Conservation (phyloP, 768 basidiomycete genomes). For the Nidularia pulvinata region DNA sequence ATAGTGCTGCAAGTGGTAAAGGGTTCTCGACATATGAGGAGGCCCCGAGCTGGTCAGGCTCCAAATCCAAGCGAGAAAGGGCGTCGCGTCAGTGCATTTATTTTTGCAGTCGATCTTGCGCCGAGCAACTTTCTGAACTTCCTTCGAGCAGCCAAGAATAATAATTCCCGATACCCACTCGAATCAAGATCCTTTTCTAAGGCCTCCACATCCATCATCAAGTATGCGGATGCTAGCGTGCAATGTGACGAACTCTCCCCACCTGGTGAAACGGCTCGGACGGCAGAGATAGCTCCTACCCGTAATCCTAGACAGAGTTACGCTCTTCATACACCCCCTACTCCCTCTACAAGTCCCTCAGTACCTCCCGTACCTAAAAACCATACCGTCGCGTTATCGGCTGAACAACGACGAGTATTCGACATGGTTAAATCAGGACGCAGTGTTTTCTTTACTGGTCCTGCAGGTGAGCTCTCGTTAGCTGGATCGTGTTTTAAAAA, state of each 20-base stretch:
- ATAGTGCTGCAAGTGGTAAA: conserved; percentile 7
- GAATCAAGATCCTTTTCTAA: too few species aligned
- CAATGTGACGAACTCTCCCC: background rate
- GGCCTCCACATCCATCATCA: background rate
- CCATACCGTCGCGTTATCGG: conserved; percentile 16
- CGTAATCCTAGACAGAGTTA: too few species aligned
- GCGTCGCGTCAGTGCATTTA: background rate
- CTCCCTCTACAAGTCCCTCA: too few species aligned
- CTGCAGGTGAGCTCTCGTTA: conserved; percentile 46
- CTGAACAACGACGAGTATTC: conserved; percentile 40
- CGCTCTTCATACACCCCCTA: background rate
- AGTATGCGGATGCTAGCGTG: background rate
- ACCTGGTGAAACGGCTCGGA: too few species aligned
- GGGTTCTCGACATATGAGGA: conserved; percentile 8
- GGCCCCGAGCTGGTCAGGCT: conserved; percentile 7
- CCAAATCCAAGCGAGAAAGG: background rate
- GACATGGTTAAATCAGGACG: conserved; percentile 46
- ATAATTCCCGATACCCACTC: too few species aligned
- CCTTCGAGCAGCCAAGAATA: too few species aligned
- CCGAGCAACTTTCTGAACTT: too few species aligned
- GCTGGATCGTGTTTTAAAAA: conserved; percentile 1
- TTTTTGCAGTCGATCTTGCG: background rate
- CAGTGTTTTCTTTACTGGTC: conserved; percentile 76
- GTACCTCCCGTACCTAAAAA: too few species aligned
- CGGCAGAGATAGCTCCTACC: too few species aligned